Evolutionary conservation across 345 rosid genomes (phyloP).

Genomic region (Leavenworthia alabamica): DNA sequence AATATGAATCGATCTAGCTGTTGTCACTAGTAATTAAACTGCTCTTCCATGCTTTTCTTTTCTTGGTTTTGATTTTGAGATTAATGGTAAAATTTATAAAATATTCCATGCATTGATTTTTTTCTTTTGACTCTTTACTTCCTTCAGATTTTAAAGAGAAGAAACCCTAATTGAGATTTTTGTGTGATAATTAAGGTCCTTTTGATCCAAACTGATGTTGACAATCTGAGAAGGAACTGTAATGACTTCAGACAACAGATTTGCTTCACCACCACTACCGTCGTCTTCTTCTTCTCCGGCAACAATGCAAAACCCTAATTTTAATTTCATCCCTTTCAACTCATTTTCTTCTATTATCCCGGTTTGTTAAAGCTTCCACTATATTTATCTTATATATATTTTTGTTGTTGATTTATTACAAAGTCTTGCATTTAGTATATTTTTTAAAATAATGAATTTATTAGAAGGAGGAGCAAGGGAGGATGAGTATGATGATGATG

Average conservation of each 20-base stretch:
- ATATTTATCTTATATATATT: neutral
- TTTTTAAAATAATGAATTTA: too few relatives aligned
- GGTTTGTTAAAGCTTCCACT: slow-evolving; percentile 32
- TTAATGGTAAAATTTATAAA: neutral
- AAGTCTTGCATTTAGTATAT: neutral
- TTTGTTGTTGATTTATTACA: neutral
- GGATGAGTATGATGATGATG: slow-evolving; percentile 51
- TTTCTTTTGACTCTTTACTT: neutral
- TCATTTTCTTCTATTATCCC: slow-evolving; percentile 53
- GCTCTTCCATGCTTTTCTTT: slow-evolving; percentile 12
- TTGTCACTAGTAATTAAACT: slow-evolving; percentile 18
- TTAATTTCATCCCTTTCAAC: slow-evolving; percentile 67
- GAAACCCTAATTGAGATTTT: slow-evolving; percentile 21
- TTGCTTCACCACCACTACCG: slow-evolving; percentile 36
- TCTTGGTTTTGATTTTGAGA: slow-evolving; percentile 5
- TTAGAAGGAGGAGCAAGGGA: slow-evolving; percentile 67
- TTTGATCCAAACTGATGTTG: slow-evolving; percentile 47
- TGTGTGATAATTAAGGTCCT: neutral
- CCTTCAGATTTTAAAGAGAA: neutral
- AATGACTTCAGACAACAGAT: slow-evolving; percentile 51
- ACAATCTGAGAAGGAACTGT: slow-evolving; percentile 42
- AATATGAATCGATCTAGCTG: slow-evolving; percentile 23
- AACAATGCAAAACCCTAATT: slow-evolving; percentile 68
- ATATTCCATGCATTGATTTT: slow-evolving; percentile 25
- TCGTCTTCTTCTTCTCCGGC: slow-evolving; percentile 44